These are phyloP conservation scores for Neofusicoccum umdonicola DNA, from an alignment of 2,329 filamentous ascomycete genomes.

Conservation along the genomic window DNA sequence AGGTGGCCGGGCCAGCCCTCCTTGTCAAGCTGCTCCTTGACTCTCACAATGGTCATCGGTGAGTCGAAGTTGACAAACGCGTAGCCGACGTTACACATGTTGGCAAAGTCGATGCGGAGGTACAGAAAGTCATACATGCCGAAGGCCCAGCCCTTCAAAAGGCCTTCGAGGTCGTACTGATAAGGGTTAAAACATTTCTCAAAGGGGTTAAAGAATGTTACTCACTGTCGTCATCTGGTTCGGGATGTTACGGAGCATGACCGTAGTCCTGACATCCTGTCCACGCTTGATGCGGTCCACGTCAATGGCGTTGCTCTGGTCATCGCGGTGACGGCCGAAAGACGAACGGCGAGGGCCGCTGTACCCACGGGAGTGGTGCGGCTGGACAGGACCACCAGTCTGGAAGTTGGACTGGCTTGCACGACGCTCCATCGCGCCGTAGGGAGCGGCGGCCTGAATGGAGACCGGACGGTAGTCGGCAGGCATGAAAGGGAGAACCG, in stretches of 20 bases:
- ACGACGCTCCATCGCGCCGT: no score
- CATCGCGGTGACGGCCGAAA: neutral
- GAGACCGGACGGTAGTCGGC: no score
- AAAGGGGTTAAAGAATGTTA: constrained; percentile 2
- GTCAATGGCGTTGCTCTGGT: constrained; percentile 38
- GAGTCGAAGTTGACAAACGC: constrained; percentile 94
- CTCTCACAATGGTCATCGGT: constrained; percentile 68
- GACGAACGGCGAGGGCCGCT: neutral
- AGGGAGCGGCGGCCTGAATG: no score
- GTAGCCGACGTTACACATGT: constrained; percentile 74
- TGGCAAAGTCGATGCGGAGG: constrained; percentile 67
- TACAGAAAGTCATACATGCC: constrained; percentile 96
- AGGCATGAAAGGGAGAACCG: neutral
- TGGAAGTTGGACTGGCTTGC: neutral
- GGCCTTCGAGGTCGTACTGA: constrained; percentile 59
- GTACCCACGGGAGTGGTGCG: constrained; percentile 22
- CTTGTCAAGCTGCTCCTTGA: constrained; percentile 21
- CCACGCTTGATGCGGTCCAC: constrained; percentile 40
- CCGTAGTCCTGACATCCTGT: constrained; percentile 53
- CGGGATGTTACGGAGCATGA: constrained; percentile 94
- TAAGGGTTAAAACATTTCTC: constrained; percentile 27
- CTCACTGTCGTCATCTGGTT: constrained; percentile 73
- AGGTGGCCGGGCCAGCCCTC: constrained; percentile 40
- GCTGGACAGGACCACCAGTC: constrained; percentile 13
- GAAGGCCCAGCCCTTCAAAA: constrained; percentile 74